A percentile compares a stretch with the other conserved stretches of the same genome.
Conservation (phyloP, 1,284 basidiomycete genomes). For the Chalciporus sp. region DNA sequence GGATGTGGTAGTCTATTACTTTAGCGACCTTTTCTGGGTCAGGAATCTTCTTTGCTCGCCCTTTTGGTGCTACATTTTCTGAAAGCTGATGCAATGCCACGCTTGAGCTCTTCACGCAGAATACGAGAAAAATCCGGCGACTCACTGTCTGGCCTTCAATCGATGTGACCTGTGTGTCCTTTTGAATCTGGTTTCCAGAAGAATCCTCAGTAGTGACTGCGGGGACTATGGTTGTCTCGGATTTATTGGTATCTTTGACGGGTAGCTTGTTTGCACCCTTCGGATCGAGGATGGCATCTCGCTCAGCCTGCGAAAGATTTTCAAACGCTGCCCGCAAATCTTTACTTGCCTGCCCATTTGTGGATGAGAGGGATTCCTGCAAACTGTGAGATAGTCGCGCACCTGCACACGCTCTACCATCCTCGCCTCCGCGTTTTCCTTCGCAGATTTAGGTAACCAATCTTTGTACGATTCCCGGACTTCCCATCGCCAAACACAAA, state of each 20-base stretch:
- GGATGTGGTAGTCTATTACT: constrained; percentile 39
- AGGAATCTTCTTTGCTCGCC: constrained; percentile 50
- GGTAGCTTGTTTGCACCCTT: constrained; percentile 47
- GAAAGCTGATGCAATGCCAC: constrained; percentile 14
- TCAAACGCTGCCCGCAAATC: constrained; percentile 57
- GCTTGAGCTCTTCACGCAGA: neutral
- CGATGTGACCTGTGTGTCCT: constrained; percentile 31
- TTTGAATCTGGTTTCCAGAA: constrained; percentile 15
- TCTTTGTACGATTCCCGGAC: constrained; percentile 57
- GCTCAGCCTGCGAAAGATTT: constrained; percentile 56
- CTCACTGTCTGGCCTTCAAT: constrained; percentile 40
- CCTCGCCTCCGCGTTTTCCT: constrained; percentile 67
- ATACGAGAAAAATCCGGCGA: neutral
- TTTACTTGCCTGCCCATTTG: constrained; percentile 54
- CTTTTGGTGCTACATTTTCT: constrained; percentile 21
- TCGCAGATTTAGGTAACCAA: constrained; percentile 71
- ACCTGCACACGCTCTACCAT: constrained; percentile 70
- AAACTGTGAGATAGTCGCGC: constrained; percentile 19
- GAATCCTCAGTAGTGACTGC: constrained; percentile 1
- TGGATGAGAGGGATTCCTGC: constrained; percentile 1
- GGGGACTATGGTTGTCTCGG: constrained; percentile 17
- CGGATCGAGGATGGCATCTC: constrained; percentile 53
- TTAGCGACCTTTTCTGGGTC: constrained; percentile 66
- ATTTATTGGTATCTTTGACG: constrained; percentile 41
- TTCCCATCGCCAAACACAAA: constrained; percentile 90